Percentiles rank a stretch among this genome's conserved stretches.
These are phyloP conservation scores for Pseudocercospora pini-densiflorae DNA, from an alignment of 2,329 filamentous ascomycete genomes.

Conservation along the genomic window DNA sequence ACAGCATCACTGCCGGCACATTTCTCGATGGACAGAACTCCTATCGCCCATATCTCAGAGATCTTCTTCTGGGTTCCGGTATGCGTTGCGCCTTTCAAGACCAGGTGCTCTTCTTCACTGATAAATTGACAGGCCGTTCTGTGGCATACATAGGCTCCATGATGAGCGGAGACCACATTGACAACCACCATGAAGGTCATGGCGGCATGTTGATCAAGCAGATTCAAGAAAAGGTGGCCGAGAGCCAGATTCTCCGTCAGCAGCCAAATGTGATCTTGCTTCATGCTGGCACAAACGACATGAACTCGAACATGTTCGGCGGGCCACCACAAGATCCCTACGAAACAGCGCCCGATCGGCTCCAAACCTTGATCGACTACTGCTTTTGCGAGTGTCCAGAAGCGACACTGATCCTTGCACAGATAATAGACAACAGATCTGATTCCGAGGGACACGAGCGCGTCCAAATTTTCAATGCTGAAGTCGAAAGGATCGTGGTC, in stretches of 20 bases:
- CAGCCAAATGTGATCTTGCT: too few species aligned
- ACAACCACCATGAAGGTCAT: conserved; percentile 24
- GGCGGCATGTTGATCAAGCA: conserved; percentile 19
- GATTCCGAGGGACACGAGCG: conserved; percentile 17
- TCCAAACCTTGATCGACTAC: conserved; percentile 41
- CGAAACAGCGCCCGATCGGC: conserved; percentile 38
- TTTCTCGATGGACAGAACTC: conserved; percentile 14
- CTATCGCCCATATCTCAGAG: conserved; percentile 18
- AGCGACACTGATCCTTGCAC: conserved; percentile 44
- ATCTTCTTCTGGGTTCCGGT: conserved; percentile 19
- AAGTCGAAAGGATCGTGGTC: too few species aligned
- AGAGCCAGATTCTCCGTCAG: conserved; percentile 13
- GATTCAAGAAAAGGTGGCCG: conserved; percentile 14
- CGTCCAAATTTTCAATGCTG: conserved; percentile 34
- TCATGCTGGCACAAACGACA: too few species aligned
- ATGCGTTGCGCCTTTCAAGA: not conserved
- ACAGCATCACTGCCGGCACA: conserved; percentile 18
- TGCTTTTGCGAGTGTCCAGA: conserved; percentile 38
- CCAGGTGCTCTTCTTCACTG: too few species aligned
- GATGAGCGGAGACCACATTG: conserved; percentile 18
- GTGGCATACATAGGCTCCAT: conserved; percentile 9
- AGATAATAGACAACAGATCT: conserved; percentile 38
- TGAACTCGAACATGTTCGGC: too few species aligned
- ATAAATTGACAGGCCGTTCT: too few species aligned
- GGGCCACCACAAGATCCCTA: conserved; percentile 29